These are phyloP conservation scores for Xerocomellus intermedius DNA, from an alignment of 768 basidiomycete genomes.

Conservation along the genomic window DNA sequence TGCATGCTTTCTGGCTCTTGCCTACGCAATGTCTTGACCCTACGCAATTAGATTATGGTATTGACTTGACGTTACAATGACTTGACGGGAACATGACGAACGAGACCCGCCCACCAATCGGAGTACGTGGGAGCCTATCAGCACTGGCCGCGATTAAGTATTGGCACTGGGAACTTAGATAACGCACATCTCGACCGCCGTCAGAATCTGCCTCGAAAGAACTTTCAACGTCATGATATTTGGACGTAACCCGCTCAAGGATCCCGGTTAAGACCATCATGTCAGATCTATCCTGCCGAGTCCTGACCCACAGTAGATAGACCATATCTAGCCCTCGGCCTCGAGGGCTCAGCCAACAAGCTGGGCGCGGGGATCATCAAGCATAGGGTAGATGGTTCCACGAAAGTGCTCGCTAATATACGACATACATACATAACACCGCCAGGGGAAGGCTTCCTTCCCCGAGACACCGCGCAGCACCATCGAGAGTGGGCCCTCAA, in stretches of 20 bases:
- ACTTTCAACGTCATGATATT: slow-evolving; percentile 20
- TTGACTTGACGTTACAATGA: slow-evolving; percentile 5
- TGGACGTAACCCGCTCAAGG: slow-evolving; percentile 26
- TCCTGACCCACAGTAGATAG: slow-evolving; percentile 43
- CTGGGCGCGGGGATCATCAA: slow-evolving; percentile 91
- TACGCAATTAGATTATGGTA: slow-evolving; percentile 11
- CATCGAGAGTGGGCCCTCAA: slow-evolving; percentile 90
- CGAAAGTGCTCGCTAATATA: slow-evolving; percentile 83
- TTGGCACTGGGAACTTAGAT: too few relatives aligned
- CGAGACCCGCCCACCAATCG: background rate
- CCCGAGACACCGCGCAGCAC: slow-evolving; percentile 92
- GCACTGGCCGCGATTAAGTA: background rate
- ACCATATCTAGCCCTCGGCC: slow-evolving; percentile 84
- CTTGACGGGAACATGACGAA: background rate
- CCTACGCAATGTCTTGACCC: background rate
- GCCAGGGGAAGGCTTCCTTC: slow-evolving; percentile 96
- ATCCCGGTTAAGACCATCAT: slow-evolving; percentile 30
- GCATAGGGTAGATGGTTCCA: slow-evolving; percentile 71
- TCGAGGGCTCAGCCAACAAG: slow-evolving; percentile 98
- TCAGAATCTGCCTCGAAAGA: slow-evolving; percentile 21
- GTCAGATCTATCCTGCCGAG: slow-evolving; percentile 8
- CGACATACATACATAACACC: slow-evolving; percentile 99
- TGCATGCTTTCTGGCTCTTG: slow-evolving; percentile 15
- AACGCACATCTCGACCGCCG: slow-evolving; percentile 5
- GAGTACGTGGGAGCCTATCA: too few relatives aligned